Evolutionary conservation across 805 yeast genomes (phyloP).

Genomic region (Ascoidea rubescens): DNA sequence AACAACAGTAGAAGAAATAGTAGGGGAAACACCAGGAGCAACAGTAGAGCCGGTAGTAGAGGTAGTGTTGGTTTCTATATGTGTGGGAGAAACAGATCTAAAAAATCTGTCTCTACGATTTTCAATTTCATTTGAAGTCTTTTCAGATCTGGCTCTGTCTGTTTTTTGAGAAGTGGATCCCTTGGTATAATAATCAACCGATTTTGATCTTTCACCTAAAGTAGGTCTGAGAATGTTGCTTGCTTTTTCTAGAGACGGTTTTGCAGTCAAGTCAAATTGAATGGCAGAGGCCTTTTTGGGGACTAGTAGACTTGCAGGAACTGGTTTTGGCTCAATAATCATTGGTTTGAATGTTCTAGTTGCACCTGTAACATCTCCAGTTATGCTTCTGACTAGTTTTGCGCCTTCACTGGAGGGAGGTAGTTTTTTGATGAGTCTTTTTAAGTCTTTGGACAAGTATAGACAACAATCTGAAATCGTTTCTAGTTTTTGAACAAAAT

Average conservation of each 20-base stretch:
- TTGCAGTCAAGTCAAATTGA: neutral
- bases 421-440: conserved; percentile 17
- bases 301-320: neutral
- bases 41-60: no score
- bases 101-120: no score
- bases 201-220: neutral
- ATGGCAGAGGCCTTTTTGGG: neutral
- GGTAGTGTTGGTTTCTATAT: no score
- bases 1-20: no score
- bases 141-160: no score
- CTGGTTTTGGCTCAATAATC: conserved; percentile 1
- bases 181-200: neutral
- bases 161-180: no score
- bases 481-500: conserved; percentile 8
- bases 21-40: no score
- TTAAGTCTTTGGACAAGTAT: conserved; percentile 12
- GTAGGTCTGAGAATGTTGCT: neutral
- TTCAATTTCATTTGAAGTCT: no score
- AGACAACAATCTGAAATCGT: conserved; percentile 13
- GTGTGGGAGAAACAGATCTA: no score
- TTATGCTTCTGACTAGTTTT: conserved; percentile 24
- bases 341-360: conserved; percentile 7
- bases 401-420: conserved; percentile 23
- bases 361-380: conserved; percentile 17
- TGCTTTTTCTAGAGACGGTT: neutral